phyloP scores from a whole-genome alignment of 116 monocot genomes.

The Cymodocea nodosa region DNA sequence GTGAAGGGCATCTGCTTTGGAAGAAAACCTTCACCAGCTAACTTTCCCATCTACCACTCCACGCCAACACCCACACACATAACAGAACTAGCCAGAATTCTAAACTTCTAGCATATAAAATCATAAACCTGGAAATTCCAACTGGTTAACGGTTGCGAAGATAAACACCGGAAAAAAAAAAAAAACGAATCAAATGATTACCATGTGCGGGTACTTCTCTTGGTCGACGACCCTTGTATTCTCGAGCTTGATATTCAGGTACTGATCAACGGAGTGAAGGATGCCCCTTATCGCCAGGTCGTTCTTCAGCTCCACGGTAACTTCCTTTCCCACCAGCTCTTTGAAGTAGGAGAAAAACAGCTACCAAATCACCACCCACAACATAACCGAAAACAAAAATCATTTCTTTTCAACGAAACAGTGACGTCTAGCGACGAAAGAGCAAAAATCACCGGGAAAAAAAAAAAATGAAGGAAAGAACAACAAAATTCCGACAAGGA shows the following conservation, averaged over 20 bases:
- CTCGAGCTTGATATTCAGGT: slow-evolving; percentile 94
- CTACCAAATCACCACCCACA: slow-evolving; percentile 15
- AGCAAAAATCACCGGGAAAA: too few species aligned
- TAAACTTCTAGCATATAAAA: too few species aligned
- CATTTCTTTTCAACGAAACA: not conserved
- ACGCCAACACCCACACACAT: too few species aligned
- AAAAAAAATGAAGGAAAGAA: too few species aligned
- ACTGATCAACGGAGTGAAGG: slow-evolving; percentile 90
- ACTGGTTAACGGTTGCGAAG: not conserved
- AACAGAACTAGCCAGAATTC: too few species aligned
- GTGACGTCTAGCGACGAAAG: too few species aligned
- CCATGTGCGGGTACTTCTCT: slow-evolving; percentile 97
- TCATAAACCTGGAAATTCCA: not conserved
- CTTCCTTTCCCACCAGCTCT: slow-evolving; percentile 90
- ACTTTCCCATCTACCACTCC: too few species aligned
- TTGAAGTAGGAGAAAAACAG: slow-evolving; percentile 95
- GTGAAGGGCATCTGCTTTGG: too few species aligned
- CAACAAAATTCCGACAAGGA: too few species aligned
- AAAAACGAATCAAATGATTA: slow-evolving; percentile 5
- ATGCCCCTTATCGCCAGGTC: slow-evolving; percentile 79
- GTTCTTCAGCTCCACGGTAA: slow-evolving; percentile 93
- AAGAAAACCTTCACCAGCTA: too few species aligned
- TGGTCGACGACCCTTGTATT: slow-evolving; percentile 81
- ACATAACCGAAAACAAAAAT: not conserved
- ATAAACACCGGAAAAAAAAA: not conserved